phyloP scores from a whole-genome alignment of 2,329 filamentous ascomycete genomes.

The Talaromyces sp. region DNA sequence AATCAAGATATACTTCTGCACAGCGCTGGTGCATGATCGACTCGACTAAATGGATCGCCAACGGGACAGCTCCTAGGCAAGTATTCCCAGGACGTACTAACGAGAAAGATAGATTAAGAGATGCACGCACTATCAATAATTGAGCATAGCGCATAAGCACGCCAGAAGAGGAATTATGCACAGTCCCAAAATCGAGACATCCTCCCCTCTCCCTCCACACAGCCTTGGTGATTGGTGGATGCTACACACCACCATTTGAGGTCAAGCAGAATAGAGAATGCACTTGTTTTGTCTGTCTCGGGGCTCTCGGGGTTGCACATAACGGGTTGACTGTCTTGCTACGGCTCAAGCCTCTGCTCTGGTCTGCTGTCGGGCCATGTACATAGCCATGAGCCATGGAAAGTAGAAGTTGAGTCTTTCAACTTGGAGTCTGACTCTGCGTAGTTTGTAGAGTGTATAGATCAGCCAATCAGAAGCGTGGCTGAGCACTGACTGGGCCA shows the following conservation, averaged over 20 bases:
- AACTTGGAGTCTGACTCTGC: neutral
- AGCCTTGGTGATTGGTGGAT: neutral
- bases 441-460: neutral
- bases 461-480: constrained; percentile 7
- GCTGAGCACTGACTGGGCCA: neutral
- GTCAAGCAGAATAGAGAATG: neutral
- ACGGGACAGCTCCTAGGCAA: neutral
- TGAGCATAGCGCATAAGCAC: neutral
- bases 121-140: neutral
- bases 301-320: neutral
- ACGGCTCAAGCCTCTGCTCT: neutral
- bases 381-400: neutral
- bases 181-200: constrained; percentile 11
- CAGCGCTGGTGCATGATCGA: constrained; percentile 4
- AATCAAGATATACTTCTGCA: constrained; percentile 1
- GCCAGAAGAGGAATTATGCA: neutral
- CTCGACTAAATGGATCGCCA: constrained; percentile 17
- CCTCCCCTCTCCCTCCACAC: neutral
- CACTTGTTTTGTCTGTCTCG: neutral
- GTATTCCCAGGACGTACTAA: neutral
- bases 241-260: constrained; percentile 11
- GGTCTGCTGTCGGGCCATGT: neutral
- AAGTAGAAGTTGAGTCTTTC: neutral
- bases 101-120: neutral
- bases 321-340: neutral